A percentile compares a stretch with the other conserved stretches of the same genome.
Evolutionary conservation across 2,329 filamentous ascomycete genomes (phyloP).

Genomic region (Thielaviopsis cerberus): DNA sequence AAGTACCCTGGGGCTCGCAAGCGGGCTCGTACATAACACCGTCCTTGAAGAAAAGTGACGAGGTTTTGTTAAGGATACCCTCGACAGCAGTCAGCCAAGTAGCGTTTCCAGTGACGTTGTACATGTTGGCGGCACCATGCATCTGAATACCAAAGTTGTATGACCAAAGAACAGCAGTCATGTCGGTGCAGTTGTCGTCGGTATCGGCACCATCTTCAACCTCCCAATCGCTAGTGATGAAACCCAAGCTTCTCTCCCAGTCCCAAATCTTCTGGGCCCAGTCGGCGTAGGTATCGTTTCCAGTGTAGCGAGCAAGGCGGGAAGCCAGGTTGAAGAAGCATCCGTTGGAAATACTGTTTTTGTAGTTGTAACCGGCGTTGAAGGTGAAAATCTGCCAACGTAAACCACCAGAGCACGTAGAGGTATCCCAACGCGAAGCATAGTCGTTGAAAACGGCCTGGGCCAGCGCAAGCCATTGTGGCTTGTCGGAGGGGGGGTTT

Average conservation of each 20-base stretch:
- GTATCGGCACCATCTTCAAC: constrained; percentile 33
- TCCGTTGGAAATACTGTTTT: constrained; percentile 50
- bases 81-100: constrained; percentile 40
- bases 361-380: constrained; percentile 53
- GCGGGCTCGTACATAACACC: constrained; percentile 44
- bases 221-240: constrained; percentile 36
- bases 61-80: constrained; percentile 35
- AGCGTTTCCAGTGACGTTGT: constrained; percentile 35
- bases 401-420: constrained; percentile 50
- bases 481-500: constrained; percentile 40
- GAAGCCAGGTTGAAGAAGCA: constrained; percentile 53
- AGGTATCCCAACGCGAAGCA: constrained; percentile 47
- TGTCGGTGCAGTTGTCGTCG: constrained; percentile 27
- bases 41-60: constrained; percentile 33
- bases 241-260: constrained; percentile 37
- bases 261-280: constrained; percentile 57
- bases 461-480: constrained; percentile 60
- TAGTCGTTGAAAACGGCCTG: constrained; percentile 71
- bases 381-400: constrained; percentile 73
- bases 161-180: constrained; percentile 37
- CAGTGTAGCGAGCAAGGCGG: constrained; percentile 58
- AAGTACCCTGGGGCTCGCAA: constrained; percentile 42
- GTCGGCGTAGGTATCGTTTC: constrained; percentile 57
- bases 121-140: constrained; percentile 41
- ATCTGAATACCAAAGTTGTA: constrained; percentile 53